Base-by-base conservation (phyloP, 2,329 filamentous ascomycete genomes). In the Penicillium sp. region DNA sequence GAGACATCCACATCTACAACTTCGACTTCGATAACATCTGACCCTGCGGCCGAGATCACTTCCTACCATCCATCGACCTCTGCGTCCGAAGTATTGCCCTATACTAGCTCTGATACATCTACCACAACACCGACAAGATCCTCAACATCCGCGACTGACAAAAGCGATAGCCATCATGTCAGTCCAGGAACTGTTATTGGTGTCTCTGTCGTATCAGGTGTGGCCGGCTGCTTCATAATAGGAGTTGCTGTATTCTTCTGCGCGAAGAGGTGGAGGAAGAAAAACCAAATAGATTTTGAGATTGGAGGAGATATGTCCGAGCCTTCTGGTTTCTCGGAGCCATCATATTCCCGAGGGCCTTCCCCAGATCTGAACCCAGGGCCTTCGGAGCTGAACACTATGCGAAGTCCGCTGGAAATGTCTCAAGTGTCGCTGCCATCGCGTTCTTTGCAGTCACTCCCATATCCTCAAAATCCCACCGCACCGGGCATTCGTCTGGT, bases 281-380 rank as follows among this genome's bases (percentile, higher is more conserved):
- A 59, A 22, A 60, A 65, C 7, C 56, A 58, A 6, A 59, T 64
- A 33, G 59, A 73, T 41, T 77, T 75, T 47, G 75, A 77, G 50
- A 76, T 75, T 57, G 75, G 74, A 26, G 75, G 73, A 2, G 54
- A 63, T 11, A 75, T 76, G 73, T 63, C 70, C 29, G 73, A 76
- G 50, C 73, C 72, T 27, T 67, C 67, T 3, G 67, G 70, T 19
- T 75, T 75, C 44, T 60, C 60, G 22, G 56, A 63, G 11, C 62
- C 44, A 19, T 33, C 69, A 16, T 60, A 62, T 37, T 68, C 68
- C 24, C 63, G 54, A 53, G 60, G 53, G 19, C 69, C 67, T 49
- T 64, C 57, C 11, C 56, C 56, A 14, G 57, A 55, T 22, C 62
- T 60, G 37, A 61, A 60, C 5, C 45, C 47, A 19, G 56, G 50